Conservation (phyloP, 2,329 filamentous ascomycete species). For the Byssoonygena ceratinophila region DNA sequence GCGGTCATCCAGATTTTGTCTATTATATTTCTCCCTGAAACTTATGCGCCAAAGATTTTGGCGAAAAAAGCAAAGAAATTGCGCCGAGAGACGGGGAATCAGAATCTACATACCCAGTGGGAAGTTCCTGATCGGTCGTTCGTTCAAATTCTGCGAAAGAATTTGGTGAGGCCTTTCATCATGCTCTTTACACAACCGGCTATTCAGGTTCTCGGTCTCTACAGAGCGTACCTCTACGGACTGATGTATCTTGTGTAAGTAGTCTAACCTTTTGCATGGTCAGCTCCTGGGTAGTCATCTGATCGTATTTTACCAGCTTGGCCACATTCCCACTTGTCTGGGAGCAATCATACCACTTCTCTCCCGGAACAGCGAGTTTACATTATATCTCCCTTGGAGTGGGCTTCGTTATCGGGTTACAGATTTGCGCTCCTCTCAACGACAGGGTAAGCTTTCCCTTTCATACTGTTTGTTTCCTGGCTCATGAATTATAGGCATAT, state of each 20-base stretch:
- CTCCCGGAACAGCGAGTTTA: slow-evolving; percentile 49
- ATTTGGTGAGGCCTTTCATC: slow-evolving; percentile 46
- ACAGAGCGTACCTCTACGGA: slow-evolving; percentile 52
- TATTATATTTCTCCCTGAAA: slow-evolving; percentile 53
- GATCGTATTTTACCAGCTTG: slow-evolving; percentile 26
- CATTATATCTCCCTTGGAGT: slow-evolving; percentile 55
- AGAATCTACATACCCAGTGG: slow-evolving; percentile 17
- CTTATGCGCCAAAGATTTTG: slow-evolving; percentile 55
- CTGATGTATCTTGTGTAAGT: slow-evolving; percentile 49
- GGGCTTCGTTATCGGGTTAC: slow-evolving; percentile 50
- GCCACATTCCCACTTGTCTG: slow-evolving; percentile 53
- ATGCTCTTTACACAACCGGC: slow-evolving; percentile 51
- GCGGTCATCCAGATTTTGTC: slow-evolving; percentile 52
- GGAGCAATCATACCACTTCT: slow-evolving; percentile 45
- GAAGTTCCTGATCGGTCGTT: slow-evolving; percentile 27
- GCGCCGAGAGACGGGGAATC: slow-evolving; percentile 26
- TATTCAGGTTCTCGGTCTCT: slow-evolving; percentile 46
- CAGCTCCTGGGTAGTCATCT: not conserved
- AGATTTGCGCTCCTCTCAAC: slow-evolving; percentile 34
- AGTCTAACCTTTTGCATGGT: no score
- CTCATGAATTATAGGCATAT: slow-evolving; percentile 20
- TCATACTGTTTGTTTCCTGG: not conserved
- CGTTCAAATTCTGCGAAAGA: slow-evolving; percentile 26
- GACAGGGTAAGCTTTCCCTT: slow-evolving; percentile 13
- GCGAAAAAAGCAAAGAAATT: slow-evolving; percentile 46